Base-by-base conservation (phyloP, 305 asterid genomes). In the Rubia tinctorum region DNA sequence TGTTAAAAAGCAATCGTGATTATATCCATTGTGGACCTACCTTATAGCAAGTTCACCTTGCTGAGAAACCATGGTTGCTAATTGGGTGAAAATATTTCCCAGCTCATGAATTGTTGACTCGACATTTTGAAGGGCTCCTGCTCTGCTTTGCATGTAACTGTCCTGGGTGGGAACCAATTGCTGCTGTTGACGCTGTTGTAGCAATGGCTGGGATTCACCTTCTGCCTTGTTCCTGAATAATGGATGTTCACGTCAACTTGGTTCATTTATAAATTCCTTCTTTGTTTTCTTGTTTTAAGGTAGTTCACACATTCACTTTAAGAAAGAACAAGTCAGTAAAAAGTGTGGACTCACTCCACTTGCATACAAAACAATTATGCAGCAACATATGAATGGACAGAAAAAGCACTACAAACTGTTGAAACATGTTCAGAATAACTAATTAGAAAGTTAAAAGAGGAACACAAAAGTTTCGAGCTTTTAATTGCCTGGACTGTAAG, bases 41-140 rank as follows among this genome's bases (percentile, higher is more conserved):
- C 96, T 86, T 71, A 89, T 88, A 37, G 96, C 93, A 69, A 89
- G 86, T 73, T 91, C 97, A 42, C 97, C 96, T 84, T 91, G 97
- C 55, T 89, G 90, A 27, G 93, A 88, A 39, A 89, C 96, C 97
- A 91, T 88, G 47, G 93, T 89, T 68, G 97, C 97, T 71, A 91
- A 82, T 79, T 91, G 90, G 49, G 96, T 89, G 85, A 91, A 91
- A 70, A 91, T 89, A 64, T 89, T 72, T 25, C 80, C 74, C n/a
- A 77, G 61, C 43, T 77, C 80, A 66, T 77, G 80, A 58, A 78
- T 73, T 4, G 81, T 78, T 51, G 81, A 78, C 73, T 77, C 76
- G 43, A 77, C 80, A 34, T 45, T 77, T 73, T 76, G 80, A 71
- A 76, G 80, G 68, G 97, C 94, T 69, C 68, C 84, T 12, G 92